A percentile compares a stretch with the other conserved stretches of the same genome.
Evolutionary conservation across 306 rosid genomes (phyloP).

Genomic region (Erythrophleum fordii): DNA sequence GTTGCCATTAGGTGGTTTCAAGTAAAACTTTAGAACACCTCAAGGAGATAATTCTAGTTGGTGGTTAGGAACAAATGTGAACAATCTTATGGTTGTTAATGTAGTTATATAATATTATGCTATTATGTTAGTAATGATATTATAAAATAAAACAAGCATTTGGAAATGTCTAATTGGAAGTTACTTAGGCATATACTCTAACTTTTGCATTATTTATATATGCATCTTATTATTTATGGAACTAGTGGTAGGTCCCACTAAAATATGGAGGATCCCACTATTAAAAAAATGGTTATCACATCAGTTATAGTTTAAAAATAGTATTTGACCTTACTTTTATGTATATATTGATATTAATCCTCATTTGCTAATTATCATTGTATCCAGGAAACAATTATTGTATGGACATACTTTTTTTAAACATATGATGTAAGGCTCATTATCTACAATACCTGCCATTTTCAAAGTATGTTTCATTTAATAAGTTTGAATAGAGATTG

Average conservation of each 20-base stretch:
- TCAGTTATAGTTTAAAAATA: no score
- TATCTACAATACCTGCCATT: background rate
- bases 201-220: constrained; percentile 15
- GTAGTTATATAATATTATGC: constrained; percentile 23
- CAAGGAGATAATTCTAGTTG: constrained; percentile 7
- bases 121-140: constrained; percentile 3
- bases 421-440: no score
- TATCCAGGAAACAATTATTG: constrained; percentile 89
- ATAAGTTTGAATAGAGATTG: constrained; percentile 27
- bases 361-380: constrained; percentile 38
- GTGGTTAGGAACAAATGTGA: background rate
- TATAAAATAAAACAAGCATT: constrained; percentile 25
- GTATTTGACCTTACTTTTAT: no score
- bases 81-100: constrained; percentile 7
- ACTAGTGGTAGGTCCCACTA: no score
- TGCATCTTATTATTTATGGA: constrained; percentile 39
- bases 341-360: no score
- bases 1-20: background rate
- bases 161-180: constrained; percentile 21
- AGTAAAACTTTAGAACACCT: background rate
- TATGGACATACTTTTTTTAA: no score
- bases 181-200: constrained; percentile 20
- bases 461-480: background rate
- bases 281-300: no score
- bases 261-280: no score